Evolutionary conservation across 495 filamentous ascomycete genomes (phyloP), one percentile per base, ranked within the genome.

Genomic region (Penicillium mononematosum): DNA sequence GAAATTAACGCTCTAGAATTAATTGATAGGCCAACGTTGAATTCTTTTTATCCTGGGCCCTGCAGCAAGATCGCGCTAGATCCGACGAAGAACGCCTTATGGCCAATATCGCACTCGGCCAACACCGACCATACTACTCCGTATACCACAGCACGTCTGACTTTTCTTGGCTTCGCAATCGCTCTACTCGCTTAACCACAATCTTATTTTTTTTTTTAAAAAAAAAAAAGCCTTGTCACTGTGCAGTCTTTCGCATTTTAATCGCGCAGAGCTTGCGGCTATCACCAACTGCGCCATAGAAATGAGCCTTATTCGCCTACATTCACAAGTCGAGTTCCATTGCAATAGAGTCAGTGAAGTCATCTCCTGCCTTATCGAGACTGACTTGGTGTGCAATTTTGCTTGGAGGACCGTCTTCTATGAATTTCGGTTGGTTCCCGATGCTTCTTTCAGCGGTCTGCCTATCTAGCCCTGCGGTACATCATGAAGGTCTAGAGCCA

Each of bases 261-360:
- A 44, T 57, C 50, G 38, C 39, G 50, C 50, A 43, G n/a, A 44
- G 20, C 54, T 60, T 59, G 56, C 56, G 60, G 59, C 61, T 70
- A 69, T 74, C 70, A 73, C 68, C 73, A 75, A 75, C 71, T 71
- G 73, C 66, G 64, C 68, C 62, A 58, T 55, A 34, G 32, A 34
- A 49, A 29, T 43, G 50, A 34, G 55, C 39, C 47, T 32, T 50
- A 50, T 57, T 44, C 38, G 36, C 34, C 38, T 51, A 19, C 8
- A 16, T 2, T 3, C 31, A 19, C 16, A 16, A 56, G 36, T 31
- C 45, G 32, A 20, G 8, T 6, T 29, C 29, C 29, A 34, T 48
- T 48, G 27, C 27, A 32, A 48, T 14, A 31, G 19, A 48, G 27
- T 34, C 45, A 47, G 31, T 47, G 25, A 47, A 47, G 24, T 47